Evolutionary conservation across 192 early-diverging fungal genomes (phyloP).

Genomic region (Geranomyces michiganensis): DNA sequence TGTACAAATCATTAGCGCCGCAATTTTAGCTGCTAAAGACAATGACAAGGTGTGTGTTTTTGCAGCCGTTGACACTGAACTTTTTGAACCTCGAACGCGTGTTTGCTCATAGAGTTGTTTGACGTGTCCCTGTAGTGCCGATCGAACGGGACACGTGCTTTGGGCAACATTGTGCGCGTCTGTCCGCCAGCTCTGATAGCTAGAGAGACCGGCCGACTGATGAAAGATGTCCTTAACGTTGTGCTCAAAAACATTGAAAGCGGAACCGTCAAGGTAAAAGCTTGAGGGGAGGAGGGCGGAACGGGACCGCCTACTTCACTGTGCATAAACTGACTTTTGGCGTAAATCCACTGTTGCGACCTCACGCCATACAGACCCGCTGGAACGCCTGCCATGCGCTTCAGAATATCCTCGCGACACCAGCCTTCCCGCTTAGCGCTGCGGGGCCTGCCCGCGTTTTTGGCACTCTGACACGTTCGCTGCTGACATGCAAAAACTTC

Average conservation of each 20-base stretch:
- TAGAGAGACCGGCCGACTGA: constrained; percentile 45
- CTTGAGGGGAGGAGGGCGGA: too few species aligned
- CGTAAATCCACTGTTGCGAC: background rate
- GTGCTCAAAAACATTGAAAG: constrained; percentile 66
- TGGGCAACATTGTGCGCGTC: constrained; percentile 66
- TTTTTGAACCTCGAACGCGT: too few species aligned
- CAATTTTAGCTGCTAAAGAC: constrained; percentile 58
- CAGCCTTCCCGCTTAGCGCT: constrained; percentile 58
- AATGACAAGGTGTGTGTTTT: constrained; percentile 77
- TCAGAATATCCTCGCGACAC: constrained; percentile 60
- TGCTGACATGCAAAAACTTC: constrained; percentile 68
- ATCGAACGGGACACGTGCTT: constrained; percentile 72
- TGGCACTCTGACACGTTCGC: constrained; percentile 53
- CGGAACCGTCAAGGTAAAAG: constrained; percentile 63
- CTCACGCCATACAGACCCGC: constrained; percentile 55
- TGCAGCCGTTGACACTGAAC: background rate
- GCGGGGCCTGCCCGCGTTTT: constrained; percentile 43
- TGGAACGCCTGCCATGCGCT: constrained; percentile 82
- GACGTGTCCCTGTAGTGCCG: constrained; percentile 43
- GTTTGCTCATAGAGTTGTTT: constrained; percentile 2
- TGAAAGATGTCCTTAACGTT: constrained; percentile 48
- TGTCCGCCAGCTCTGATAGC: constrained; percentile 51
- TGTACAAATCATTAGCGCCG: constrained; percentile 52
- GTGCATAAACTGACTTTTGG: background rate
- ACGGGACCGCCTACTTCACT: background rate